A percentile compares a stretch with the other conserved stretches of the same genome.
phyloP scores from a whole-genome alignment of 176 grass and related monocot genomes.

The Musa troglodytarum region DNA sequence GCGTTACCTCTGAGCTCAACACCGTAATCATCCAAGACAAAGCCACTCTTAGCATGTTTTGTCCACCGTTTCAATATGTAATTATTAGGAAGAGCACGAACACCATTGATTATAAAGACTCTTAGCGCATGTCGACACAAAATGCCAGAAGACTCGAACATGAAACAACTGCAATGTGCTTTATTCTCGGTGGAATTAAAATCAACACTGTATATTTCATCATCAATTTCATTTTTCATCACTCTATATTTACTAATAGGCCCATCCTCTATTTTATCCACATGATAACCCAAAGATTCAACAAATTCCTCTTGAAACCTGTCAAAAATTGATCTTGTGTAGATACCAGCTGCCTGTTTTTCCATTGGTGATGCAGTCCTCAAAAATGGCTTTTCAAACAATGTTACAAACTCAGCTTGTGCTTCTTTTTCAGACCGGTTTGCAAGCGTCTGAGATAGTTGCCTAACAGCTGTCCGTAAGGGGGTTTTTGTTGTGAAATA shows the following conservation, averaged over 20 bases:
- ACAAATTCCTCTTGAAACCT: slow-evolving; percentile 82
- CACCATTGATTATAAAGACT: slow-evolving; percentile 63
- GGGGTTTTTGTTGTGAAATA: slow-evolving; percentile 59
- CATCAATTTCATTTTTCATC: slow-evolving; percentile 32
- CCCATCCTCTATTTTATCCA: slow-evolving; percentile 67
- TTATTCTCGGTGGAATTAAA: slow-evolving; percentile 41
- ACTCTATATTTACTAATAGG: slow-evolving; percentile 38
- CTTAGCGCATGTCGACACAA: slow-evolving; percentile 81
- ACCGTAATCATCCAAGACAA: slow-evolving; percentile 42
- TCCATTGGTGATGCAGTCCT: slow-evolving; percentile 78
- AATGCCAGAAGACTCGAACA: slow-evolving; percentile 80
- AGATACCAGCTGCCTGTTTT: slow-evolving; percentile 57
- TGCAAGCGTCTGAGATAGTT: slow-evolving; percentile 51
- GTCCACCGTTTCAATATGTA: slow-evolving; percentile 94
- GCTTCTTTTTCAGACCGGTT: slow-evolving; percentile 48
- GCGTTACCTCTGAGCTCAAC: slow-evolving; percentile 44
- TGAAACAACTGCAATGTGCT: slow-evolving; percentile 62
- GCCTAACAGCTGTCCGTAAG: slow-evolving; percentile 41
- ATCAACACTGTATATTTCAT: slow-evolving; percentile 53
- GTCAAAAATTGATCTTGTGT: slow-evolving; percentile 67
- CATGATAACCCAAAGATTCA: slow-evolving; percentile 73
- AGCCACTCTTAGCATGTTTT: slow-evolving; percentile 65
- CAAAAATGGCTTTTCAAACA: slow-evolving; percentile 46
- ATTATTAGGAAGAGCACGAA: slow-evolving; percentile 54
- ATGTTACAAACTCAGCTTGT: slow-evolving; percentile 67